Conservation (phyloP, 2,329 filamentous ascomycete genomes). For the Hyphodiscus sp. region DNA sequence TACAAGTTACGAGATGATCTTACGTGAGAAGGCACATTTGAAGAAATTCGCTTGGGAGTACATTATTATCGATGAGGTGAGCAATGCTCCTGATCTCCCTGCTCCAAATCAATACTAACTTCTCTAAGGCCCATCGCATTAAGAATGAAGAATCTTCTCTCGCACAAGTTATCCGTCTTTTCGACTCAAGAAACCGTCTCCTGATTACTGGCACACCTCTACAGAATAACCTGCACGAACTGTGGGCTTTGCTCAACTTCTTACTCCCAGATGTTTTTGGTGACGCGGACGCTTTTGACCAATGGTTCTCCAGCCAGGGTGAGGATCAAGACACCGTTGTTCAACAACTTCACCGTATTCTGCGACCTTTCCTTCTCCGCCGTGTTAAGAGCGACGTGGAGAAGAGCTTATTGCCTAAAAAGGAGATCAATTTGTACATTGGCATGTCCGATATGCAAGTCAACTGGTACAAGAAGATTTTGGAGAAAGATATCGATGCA, state of each 20-base stretch:
- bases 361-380: constrained; percentile 88
- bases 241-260: constrained; percentile 97
- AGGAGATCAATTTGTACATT: constrained; percentile 93
- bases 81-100: not conserved
- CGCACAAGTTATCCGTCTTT: constrained; percentile 91
- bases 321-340: constrained; percentile 93
- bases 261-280: constrained; percentile 97
- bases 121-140: constrained; percentile 71
- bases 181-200: constrained; percentile 90
- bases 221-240: constrained; percentile 95
- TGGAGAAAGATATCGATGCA: constrained; percentile 98
- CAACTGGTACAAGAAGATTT: constrained; percentile 98
- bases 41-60: constrained; percentile 99
- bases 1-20: constrained; percentile 98
- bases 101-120: not conserved
- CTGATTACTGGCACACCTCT: constrained; percentile 95
- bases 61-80: constrained; percentile 90
- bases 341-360: constrained; percentile 86
- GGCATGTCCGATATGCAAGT: constrained; percentile 99
- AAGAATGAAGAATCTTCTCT: constrained; percentile 98
- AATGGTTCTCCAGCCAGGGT: constrained; percentile 92
- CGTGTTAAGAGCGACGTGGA: constrained; percentile 97
- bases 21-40: constrained; percentile 87
- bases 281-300: constrained; percentile 91
- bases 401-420: constrained; percentile 95